These are phyloP conservation scores for Talinum fruticosum DNA, from an alignment of 148 eudicot species.

Conservation along the genomic window DNA sequence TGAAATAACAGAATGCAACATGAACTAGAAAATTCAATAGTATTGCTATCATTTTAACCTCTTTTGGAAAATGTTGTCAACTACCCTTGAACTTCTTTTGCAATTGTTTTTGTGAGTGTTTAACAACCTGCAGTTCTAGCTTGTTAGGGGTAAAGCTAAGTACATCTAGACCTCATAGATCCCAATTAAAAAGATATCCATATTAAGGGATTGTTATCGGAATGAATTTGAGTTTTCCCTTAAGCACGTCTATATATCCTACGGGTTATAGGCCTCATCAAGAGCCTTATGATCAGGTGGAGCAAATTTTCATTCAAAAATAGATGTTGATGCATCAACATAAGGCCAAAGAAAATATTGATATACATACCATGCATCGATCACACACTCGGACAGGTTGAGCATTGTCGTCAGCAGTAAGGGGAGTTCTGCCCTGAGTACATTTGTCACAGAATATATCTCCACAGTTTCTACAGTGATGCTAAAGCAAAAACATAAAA, in stretches of 20 bases:
- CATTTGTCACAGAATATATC: constrained; percentile 82
- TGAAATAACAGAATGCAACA: too few species aligned
- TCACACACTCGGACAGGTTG: constrained; percentile 80
- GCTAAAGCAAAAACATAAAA: constrained; percentile 44
- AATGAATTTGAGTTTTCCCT: too few species aligned
- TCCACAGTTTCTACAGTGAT: constrained; percentile 87
- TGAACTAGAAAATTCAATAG: too few species aligned
- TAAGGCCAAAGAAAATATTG: neutral
- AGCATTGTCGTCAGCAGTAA: constrained; percentile 67
- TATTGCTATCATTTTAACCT: neutral
- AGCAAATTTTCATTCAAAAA: neutral
- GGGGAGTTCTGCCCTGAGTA: constrained; percentile 77
- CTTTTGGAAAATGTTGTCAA: neutral
- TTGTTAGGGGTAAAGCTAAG: neutral
- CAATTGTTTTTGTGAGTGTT: neutral
- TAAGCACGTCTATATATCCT: too few species aligned
- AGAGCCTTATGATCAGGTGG: neutral
- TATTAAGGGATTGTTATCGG: too few species aligned
- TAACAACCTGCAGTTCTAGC: neutral
- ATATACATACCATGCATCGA: constrained; percentile 62
- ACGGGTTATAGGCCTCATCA: too few species aligned
- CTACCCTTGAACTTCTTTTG: neutral
- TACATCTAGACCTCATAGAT: too few species aligned
- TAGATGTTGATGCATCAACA: neutral
- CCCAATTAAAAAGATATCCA: too few species aligned